Evolutionary conservation across 2,329 filamentous ascomycete species (phyloP).

Genomic region (Aurifilum marmelostoma): DNA sequence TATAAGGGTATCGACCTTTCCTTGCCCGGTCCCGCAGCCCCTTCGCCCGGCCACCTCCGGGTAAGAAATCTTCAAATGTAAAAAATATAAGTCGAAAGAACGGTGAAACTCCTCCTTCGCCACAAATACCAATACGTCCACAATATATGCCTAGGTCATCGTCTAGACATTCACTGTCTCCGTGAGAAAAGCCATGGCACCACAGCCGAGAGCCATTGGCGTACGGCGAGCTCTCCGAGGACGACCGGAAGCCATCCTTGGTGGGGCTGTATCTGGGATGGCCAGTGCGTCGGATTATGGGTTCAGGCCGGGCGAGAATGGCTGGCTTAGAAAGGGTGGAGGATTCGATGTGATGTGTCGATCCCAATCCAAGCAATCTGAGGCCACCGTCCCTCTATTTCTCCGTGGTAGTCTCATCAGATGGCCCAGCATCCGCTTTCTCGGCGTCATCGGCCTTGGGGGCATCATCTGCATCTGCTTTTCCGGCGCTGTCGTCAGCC

Average conservation of each 20-base stretch:
- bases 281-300: background rate
- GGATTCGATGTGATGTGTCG: background rate
- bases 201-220: background rate
- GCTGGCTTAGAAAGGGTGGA: background rate
- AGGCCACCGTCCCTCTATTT: constrained; percentile 4
- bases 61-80: background rate
- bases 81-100: background rate
- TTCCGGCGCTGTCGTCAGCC: constrained; percentile 1
- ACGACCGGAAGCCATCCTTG: background rate
- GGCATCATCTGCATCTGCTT: constrained; percentile 7
- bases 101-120: background rate
- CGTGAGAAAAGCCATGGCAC: background rate
- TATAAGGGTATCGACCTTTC: constrained; percentile 9
- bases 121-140: background rate
- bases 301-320: background rate
- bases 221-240: background rate
- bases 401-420: constrained; percentile 7
- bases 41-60: background rate
- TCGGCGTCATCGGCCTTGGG: constrained; percentile 9
- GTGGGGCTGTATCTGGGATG: background rate
- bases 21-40: background rate
- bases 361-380: background rate
- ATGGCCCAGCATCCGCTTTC: constrained; percentile 4
- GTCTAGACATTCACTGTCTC: background rate
- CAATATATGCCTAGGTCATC: background rate